phyloP scores from a whole-genome alignment of 768 basidiomycete species.

The Clavulina sp. region DNA sequence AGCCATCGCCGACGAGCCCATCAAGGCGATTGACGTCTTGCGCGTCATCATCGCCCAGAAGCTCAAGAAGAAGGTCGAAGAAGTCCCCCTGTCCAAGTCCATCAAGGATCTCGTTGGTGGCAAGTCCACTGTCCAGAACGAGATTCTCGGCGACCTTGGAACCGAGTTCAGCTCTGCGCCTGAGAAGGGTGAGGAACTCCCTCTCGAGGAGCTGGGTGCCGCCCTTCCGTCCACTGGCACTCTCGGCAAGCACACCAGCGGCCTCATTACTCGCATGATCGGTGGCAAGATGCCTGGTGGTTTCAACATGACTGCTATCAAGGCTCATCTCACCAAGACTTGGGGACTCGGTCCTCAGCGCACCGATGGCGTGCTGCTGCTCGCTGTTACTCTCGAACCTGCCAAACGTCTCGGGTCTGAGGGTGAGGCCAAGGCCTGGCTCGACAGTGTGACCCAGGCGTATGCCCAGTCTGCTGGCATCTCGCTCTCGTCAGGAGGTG shows the following conservation, averaged over 20 bases:
- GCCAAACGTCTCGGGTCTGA: constrained; percentile 85
- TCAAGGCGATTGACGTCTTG: constrained; percentile 82
- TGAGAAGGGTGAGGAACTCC: constrained; percentile 95
- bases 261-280: constrained; percentile 78
- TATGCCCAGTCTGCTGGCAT: constrained; percentile 88
- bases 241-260: constrained; percentile 85
- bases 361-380: constrained; percentile 74
- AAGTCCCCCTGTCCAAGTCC: constrained; percentile 78
- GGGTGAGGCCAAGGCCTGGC: constrained; percentile 82
- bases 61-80: constrained; percentile 84
- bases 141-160: constrained; percentile 92
- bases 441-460: constrained; percentile 63
- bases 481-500: constrained; percentile 51
- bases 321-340: constrained; percentile 70
- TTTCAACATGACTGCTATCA: constrained; percentile 86
- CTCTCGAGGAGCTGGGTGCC: constrained; percentile 87
- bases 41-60: constrained; percentile 88
- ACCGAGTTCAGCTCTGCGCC: constrained; percentile 89
- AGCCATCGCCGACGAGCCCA: constrained; percentile 73
- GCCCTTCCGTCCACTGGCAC: constrained; percentile 57
- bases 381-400: constrained; percentile 86
- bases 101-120: constrained; percentile 98
- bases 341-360: constrained; percentile 93
- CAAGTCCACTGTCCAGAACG: constrained; percentile 97
- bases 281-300: constrained; percentile 98